phyloP scores from a whole-genome alignment of 257 asterid species.

The Lycium barbarum region DNA sequence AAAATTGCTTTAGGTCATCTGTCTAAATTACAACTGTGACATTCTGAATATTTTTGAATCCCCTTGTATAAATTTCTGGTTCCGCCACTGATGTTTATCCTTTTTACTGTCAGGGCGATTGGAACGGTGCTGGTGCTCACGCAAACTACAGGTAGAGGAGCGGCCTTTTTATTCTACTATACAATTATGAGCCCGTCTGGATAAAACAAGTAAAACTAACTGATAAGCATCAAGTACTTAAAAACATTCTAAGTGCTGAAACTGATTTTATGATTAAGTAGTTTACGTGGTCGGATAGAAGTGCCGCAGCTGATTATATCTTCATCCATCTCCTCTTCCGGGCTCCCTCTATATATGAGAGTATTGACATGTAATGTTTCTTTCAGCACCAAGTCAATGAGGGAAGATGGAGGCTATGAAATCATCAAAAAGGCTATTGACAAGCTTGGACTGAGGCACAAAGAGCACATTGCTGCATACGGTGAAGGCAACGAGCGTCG shows the following conservation, averaged over 20 bases:
- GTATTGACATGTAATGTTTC: neutral
- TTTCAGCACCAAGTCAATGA: constrained; percentile 87
- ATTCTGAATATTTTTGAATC: no score
- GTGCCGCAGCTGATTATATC: neutral
- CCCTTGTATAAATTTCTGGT: no score
- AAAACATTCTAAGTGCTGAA: neutral
- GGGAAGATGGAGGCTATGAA: constrained; percentile 77
- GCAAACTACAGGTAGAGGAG: constrained; percentile 72
- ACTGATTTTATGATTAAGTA: neutral
- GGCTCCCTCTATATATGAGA: neutral
- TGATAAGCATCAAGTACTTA: neutral
- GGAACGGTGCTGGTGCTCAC: constrained; percentile 99
- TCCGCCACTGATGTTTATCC: neutral
- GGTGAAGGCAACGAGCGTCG: constrained; percentile 97
- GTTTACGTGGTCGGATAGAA: neutral
- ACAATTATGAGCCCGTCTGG: neutral
- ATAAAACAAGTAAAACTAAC: neutral
- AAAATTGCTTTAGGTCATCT: no score
- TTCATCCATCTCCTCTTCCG: neutral
- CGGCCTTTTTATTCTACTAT: neutral
- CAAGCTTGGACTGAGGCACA: constrained; percentile 76
- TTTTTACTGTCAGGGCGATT: constrained; percentile 65
- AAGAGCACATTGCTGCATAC: constrained; percentile 92
- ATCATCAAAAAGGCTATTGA: constrained; percentile 85
- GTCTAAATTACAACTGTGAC: no score